These are phyloP conservation scores for Xylaria arbuscula DNA, from an alignment of 2,329 filamentous ascomycete genomes.

Conservation along the genomic window DNA sequence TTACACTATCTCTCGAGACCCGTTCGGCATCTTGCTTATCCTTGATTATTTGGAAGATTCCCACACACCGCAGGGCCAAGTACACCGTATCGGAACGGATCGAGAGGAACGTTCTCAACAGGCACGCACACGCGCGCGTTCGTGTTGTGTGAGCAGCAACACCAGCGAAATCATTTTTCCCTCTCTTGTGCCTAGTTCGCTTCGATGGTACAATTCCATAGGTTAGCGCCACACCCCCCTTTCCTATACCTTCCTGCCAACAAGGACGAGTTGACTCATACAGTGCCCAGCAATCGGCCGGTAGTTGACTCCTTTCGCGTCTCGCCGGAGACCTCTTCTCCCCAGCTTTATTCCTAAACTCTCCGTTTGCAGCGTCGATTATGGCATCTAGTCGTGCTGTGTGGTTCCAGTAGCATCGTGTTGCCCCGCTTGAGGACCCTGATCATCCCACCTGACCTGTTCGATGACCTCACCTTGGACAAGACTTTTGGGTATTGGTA, in stretches of 20 bases:
- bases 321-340: conserved; percentile 19
- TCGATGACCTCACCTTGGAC: conserved; percentile 41
- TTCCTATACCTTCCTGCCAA: not conserved
- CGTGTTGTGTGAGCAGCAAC: conserved; percentile 17
- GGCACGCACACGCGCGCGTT: conserved; percentile 15
- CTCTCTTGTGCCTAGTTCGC: not conserved
- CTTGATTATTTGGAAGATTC: conserved; percentile 29
- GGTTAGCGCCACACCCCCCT: conserved; percentile 33
- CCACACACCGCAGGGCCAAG: conserved; percentile 10
- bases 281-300: conserved; percentile 27
- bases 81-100: conserved; percentile 27
- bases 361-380: conserved; percentile 24
- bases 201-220: conserved; percentile 4
- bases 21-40: conserved; percentile 27
- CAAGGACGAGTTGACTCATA: conserved; percentile 34
- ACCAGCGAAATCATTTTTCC: conserved; percentile 11
- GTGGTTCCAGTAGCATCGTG: conserved; percentile 40
- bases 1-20: conserved; percentile 13
- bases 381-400: conserved; percentile 33
- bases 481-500: conserved; percentile 24
- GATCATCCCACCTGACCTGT: conserved; percentile 42
- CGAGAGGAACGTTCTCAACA: conserved; percentile 15
- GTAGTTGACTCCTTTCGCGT: conserved; percentile 27
- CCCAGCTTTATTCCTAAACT: conserved; percentile 18
- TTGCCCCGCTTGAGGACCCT: conserved; percentile 40